Evolutionary conservation across 2,329 filamentous ascomycete species (phyloP), one percentile per base, ranked within the genome.

Genomic region (Xylaria sp.): DNA sequence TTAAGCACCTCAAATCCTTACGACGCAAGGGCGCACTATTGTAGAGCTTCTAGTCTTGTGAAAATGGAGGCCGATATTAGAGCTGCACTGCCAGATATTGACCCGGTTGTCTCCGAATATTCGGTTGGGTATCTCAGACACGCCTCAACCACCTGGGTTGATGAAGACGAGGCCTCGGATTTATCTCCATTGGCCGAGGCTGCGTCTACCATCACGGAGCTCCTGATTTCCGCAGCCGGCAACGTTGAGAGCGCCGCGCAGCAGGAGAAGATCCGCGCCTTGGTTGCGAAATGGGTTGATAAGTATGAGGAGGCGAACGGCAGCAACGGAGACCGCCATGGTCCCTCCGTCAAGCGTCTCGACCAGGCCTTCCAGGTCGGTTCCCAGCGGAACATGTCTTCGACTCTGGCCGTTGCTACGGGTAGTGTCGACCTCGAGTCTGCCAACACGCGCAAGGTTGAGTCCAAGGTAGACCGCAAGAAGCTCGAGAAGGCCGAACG

Each of bases 401-500:
- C 96, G 5, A 99, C 96, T 2, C 83, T 99, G 73, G 95, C 94
- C 25, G 90, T 99, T 60, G 89, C 94, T 8, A 92, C 91, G 62
- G 93, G 90, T 64, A 91, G 87, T 68, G 93, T 99, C 47, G 96
- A 99, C 78, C 87, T 99, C 29, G 96, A 99, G 81, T 97, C 95
- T 65, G 94, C 94, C 78, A 97, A 97, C 78, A 87, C 89, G 47
- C 89, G 95, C 76, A 98, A 98, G 83, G 93, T 99, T 67, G 96
- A 99, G 84, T 98, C 95, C 76, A 93, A 95, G 79, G 96, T 99
- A 69, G 96, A 99, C 83, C 91, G 91, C 79, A 99, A 98, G 91
- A 99, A 99, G 87, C 90, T 99, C 23, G 96, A 99, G 82, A 99
- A 99, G 84, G 96, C 96, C 1, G 96, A 99, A 83, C 88, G 93